Conservation (phyloP, 2,329 filamentous ascomycete genomes). For the Zarea fungicola region DNA sequence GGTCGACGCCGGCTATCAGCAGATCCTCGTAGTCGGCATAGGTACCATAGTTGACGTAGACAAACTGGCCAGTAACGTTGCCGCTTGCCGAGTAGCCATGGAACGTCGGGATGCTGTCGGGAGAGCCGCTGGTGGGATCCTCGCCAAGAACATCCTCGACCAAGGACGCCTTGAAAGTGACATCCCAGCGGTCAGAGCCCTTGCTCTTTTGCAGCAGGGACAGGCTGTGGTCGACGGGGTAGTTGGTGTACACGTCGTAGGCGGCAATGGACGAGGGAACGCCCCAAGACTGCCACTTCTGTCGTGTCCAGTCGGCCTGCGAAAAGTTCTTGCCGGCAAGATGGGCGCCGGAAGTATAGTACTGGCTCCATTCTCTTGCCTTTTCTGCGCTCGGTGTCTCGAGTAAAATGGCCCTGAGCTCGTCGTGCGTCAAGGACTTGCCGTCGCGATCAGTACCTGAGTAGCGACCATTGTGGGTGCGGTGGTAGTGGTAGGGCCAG, state of each 20-base stretch:
- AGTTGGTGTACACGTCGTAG: slow-evolving; percentile 76
- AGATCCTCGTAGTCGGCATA: slow-evolving; percentile 83
- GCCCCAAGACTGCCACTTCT: slow-evolving; percentile 69
- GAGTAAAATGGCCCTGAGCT: slow-evolving; percentile 53
- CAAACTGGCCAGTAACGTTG: slow-evolving; percentile 81
- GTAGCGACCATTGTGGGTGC: slow-evolving; percentile 26
- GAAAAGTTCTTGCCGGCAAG: slow-evolving; percentile 73
- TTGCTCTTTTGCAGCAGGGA: slow-evolving; percentile 54
- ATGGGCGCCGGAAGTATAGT: slow-evolving; percentile 73
- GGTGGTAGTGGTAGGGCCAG: slow-evolving; percentile 30
- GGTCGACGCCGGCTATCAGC: slow-evolving; percentile 63
- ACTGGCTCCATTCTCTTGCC: slow-evolving; percentile 67
- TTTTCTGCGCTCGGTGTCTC: slow-evolving; percentile 52
- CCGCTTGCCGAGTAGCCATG: slow-evolving; percentile 92
- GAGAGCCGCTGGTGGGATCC: slow-evolving; percentile 69
- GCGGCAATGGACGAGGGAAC: slow-evolving; percentile 58
- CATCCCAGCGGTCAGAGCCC: slow-evolving; percentile 43
- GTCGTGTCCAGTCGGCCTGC: slow-evolving; percentile 71
- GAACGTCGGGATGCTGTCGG: slow-evolving; percentile 78
- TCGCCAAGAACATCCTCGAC: slow-evolving; percentile 81
- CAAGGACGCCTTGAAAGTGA: slow-evolving; percentile 73
- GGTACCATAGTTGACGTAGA: slow-evolving; percentile 89
- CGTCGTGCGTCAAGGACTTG: slow-evolving; percentile 34
- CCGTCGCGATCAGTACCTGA: slow-evolving; percentile 22
- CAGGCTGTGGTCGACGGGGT: slow-evolving; percentile 65